Evolutionary conservation across 371 early-diverging fungal species (phyloP), one percentile per base, ranked within the genome.

Genomic region (Entomophthora muscae): DNA sequence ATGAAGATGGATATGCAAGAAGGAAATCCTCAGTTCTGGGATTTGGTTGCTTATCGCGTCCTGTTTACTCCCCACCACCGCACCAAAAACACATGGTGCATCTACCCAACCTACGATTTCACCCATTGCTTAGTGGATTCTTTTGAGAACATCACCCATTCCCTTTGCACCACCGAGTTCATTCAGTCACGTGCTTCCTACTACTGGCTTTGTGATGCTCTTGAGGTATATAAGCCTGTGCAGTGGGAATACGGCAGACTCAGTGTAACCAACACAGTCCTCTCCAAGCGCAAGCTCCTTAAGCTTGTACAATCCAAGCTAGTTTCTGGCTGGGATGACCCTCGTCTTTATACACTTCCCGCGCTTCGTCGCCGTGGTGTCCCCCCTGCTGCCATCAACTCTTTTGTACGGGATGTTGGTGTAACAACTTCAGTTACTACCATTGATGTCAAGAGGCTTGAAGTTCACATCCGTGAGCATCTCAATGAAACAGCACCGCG

Each of bases 231-330:
- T 80, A 98, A 98, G 78, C 99, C 99, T 26, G 98, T 99, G 29
- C 99, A 99, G 80, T 99, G 99, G 99, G 99, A 99, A 75, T 99
- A 92, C 70, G 95, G 95, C 52, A 84, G 99, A 66, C 76, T 99
- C 63, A 96, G 91, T 70, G 84, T 99, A 63, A 88, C 94, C 60
- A 89, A 94, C 74, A 95, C 98, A 17, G 81, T 99, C 67, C 80
- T 98, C 72, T 95, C 95, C 66, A 99, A 99, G 83, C 88, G 99
- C 67, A 99, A 98, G 81, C 81, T 99, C 51, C 83, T 82, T 63
- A 83, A 90, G 82, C 78, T 99, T 66, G 91, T 95, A 61, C 84
- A 82, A 33, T 79, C 84, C 57, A 78, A 82, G 10, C 71, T 83
- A 65, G 91, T 99, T 21, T 69, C 68, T 59, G 93, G 90, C 26